Conservation (phyloP, 306 rosid genomes). For the Vigna nakashimae region DNA sequence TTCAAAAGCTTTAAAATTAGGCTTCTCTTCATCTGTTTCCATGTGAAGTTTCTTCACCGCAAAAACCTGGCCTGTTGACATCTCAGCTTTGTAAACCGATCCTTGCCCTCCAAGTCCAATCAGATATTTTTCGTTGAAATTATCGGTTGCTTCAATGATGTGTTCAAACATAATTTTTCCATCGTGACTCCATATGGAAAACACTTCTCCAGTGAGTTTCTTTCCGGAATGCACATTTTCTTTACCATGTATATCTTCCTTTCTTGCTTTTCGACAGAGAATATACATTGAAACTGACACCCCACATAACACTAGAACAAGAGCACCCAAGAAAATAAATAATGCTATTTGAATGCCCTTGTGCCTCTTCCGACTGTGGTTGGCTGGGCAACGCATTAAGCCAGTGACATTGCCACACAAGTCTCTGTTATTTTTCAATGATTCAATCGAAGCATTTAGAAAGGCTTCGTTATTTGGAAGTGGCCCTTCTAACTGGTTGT, state of each 20-base stretch:
- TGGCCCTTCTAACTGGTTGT: slow-evolving; percentile 41
- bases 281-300: slow-evolving; percentile 25
- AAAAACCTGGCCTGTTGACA: slow-evolving; percentile 7
- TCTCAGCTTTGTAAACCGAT: slow-evolving; percentile 35
- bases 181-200: slow-evolving; percentile 44
- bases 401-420: slow-evolving; percentile 45
- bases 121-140: slow-evolving; percentile 34
- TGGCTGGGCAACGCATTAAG: slow-evolving; percentile 24
- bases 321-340: neutral
- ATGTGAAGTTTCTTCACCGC: slow-evolving; percentile 44
- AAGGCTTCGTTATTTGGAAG: slow-evolving; percentile 41
- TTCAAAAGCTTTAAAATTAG: slow-evolving; percentile 25
- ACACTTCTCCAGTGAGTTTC: neutral
- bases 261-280: slow-evolving; percentile 17
- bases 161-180: slow-evolving; percentile 28
- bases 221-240: neutral
- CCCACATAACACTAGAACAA: slow-evolving; percentile 9
- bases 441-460: slow-evolving; percentile 37
- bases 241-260: neutral
- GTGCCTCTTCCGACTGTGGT: neutral
- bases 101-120: slow-evolving; percentile 42
- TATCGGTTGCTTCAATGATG: slow-evolving; percentile 42
- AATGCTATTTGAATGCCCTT: neutral
- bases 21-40: slow-evolving; percentile 12
- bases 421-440: slow-evolving; percentile 35